Base-by-base conservation (phyloP, 1,284 basidiomycete genomes). In the Hortiboletus rubellus region DNA sequence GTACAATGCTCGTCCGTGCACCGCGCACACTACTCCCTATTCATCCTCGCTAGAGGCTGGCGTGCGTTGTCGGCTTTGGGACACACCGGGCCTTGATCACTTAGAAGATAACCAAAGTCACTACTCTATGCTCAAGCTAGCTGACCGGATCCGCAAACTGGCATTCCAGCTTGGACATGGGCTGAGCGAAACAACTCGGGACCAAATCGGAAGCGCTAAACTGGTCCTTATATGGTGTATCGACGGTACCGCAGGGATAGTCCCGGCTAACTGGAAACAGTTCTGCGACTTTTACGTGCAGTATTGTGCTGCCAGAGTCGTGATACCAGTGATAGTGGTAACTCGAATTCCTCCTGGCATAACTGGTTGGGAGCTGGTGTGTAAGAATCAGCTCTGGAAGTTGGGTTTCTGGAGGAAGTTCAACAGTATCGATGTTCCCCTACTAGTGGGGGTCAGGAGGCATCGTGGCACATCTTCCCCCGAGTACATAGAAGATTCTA, bases 221-320 rank as follows among this genome's bases (percentile, higher is more conserved):
- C 38, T 38, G 2, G 31, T 50, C 38, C 27, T 50, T 15, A 14
- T 50, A n/a, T 50, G 48, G 38, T 50, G 48, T 10, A 22, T 50
- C 12, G 38, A 33, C 30, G 24, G 5, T 6, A 8, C 7, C 5
- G 27, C 27, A 27, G 41, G 5, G 2, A 24, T 41, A 2, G 8
- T 10, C 8, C 12, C 18, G 9, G 12, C 8, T 2, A 5, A 14
- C 17, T 50, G 37, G 38, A n/a, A 31, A 17, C 27, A 15, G 10
- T 41, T 50, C 11, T 14, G 2, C n/a, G 15, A 6, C 2, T 12
- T 34, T 9, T 46, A 46, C 5, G 17, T 34, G 7, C n/a, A n/a
- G 27, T 41, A 33, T 22, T 50, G 37, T n/a, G 3, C 15, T 22
- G n/a, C n/a, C n/a, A 22, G 27, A 31, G 15, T 5, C 11, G n/a